Percentiles rank a stretch among this genome's conserved stretches.
Conservation (phyloP, 768 basidiomycete species). For the Naganishia vishniacii region DNA sequence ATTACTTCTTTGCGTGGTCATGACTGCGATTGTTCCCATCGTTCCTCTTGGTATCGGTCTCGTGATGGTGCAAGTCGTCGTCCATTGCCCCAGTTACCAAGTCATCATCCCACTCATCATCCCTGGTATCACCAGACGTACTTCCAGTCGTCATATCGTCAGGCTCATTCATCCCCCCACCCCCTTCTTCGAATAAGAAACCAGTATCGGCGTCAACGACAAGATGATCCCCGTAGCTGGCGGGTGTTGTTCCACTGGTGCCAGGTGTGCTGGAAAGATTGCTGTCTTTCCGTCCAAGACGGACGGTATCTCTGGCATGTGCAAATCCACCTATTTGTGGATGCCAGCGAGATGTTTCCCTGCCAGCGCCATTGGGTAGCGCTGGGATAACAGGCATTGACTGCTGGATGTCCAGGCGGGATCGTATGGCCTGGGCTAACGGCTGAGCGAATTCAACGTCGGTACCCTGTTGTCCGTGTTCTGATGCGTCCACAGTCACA, state of each 20-base stretch:
- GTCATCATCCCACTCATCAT: slow-evolving; percentile 16
- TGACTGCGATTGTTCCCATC: not conserved
- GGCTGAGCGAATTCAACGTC: not conserved
- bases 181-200: not conserved
- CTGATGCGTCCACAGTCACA: not conserved
- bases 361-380: slow-evolving; percentile 6
- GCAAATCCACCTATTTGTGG: slow-evolving; percentile 1
- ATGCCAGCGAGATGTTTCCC: slow-evolving; percentile 10
- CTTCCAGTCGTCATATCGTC: slow-evolving; percentile 9
- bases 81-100: slow-evolving; percentile 7
- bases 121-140: slow-evolving; percentile 9
- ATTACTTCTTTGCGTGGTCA: too few species aligned
- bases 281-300: slow-evolving; percentile 12
- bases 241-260: not conserved
- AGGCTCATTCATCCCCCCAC: slow-evolving; percentile 2
- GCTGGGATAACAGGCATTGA: not conserved
- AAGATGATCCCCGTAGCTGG: not conserved
- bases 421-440: not conserved
- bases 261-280: not conserved
- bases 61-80: not conserved
- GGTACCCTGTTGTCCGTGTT: not conserved
- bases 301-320: slow-evolving; percentile 9
- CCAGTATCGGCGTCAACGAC: not conserved
- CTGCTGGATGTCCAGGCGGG: slow-evolving; percentile 2
- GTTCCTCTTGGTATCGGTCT: too few species aligned